Evolutionary conservation across 495 filamentous ascomycete genomes (phyloP).

Genomic region (Podospora appendiculata): DNA sequence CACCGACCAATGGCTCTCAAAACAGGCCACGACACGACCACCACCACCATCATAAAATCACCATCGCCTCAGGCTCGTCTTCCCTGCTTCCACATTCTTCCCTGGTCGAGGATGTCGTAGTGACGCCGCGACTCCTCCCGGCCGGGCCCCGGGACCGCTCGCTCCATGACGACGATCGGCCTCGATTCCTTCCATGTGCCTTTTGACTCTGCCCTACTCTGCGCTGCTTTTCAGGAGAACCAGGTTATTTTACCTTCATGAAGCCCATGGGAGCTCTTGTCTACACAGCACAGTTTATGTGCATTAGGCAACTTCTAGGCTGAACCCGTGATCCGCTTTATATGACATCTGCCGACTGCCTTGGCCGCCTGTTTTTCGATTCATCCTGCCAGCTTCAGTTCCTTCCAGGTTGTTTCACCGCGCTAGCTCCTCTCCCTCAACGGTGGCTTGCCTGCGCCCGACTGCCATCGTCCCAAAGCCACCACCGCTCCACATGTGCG

Average conservation of each 20-base stretch:
- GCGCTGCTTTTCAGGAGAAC: no score
- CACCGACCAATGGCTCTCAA: not conserved
- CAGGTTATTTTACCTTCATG: no score
- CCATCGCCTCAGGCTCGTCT: not conserved
- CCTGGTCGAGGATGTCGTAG: not conserved
- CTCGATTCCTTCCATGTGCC: no score
- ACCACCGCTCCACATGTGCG: not conserved
- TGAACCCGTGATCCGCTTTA: not conserved
- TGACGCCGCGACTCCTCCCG: not conserved
- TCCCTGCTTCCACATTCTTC: not conserved
- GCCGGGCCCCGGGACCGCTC: not conserved
- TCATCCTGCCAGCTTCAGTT: no score
- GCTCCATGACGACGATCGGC: not conserved
- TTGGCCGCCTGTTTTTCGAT: not conserved
- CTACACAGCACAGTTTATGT: not conserved
- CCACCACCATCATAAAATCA: not conserved
- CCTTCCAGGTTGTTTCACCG: not conserved
- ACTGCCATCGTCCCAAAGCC: not conserved
- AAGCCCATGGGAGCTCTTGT: not conserved
- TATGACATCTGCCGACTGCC: not conserved
- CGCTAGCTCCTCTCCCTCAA: not conserved
- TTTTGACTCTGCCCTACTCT: no score
- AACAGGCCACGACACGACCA: constrained; percentile 12
- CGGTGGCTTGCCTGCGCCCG: not conserved
- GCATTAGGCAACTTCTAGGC: not conserved